Base-by-base conservation (phyloP, 2,329 filamentous ascomycete species). In the Aureobasidium mangrovei region DNA sequence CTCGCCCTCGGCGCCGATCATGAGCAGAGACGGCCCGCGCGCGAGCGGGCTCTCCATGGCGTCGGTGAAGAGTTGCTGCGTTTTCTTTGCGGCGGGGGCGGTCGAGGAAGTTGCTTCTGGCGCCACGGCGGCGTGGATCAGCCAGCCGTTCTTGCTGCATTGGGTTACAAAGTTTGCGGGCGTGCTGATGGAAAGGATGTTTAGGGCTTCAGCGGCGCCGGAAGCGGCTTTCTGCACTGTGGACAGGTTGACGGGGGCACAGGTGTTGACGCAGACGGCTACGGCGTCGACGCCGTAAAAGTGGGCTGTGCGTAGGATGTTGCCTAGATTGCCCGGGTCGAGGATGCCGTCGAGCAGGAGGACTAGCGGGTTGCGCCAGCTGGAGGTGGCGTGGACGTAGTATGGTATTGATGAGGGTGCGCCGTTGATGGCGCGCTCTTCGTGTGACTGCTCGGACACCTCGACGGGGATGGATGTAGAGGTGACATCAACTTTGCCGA, bases 221-320 rank as follows among this genome's bases (percentile, higher is more conserved):
- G 89, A 84, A 0, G 91, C 90, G 0, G 91, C 86, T 69, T 97
- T 97, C 57, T 95, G 78, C 0, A 89, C 84, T 7, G 88, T 84
- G 7, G 91, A 80, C 0, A 89, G 79, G 6, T 84, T 86, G 57
- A 96, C 74, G 0, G 83, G 79, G 0, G 91, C 86, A 12, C 85
- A 88, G 7, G 70, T 85, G 56, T 82, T 80, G 31, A 79, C 83
- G 2, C 88, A 87, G 53, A 95, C 82, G 2, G 83, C 82, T 24
- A 98, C 80, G 4, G 88, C 91, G 54, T 91, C 87, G 4, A 88
- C 85, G 26, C 91, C 91, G n/a, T 97, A 80, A 68, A 93, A 97
- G 64, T 88, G 86, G 2, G 90, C 89, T 4, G 88, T 88, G 35
- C 93, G 86, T 41, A 97, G 77, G 57, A 97, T 91, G 26, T 84